These are phyloP conservation scores for Trametes sanguinea DNA, from an alignment of 768 basidiomycete genomes.

Conservation along the genomic window DNA sequence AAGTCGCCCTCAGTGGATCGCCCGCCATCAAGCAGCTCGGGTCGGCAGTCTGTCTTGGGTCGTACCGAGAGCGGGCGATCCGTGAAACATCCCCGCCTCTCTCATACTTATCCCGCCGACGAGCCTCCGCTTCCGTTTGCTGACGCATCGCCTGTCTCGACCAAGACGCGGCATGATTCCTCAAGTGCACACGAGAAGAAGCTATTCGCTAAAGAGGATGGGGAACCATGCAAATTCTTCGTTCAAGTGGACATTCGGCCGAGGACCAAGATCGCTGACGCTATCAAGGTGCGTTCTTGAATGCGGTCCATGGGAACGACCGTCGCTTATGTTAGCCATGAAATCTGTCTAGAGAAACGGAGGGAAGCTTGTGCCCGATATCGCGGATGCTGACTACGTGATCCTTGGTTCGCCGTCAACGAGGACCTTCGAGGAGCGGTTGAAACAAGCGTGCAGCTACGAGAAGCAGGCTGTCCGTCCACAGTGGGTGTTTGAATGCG, in stretches of 20 bases:
- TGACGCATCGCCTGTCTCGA: background rate
- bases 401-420: constrained; percentile 53
- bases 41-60: background rate
- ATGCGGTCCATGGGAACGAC: background rate
- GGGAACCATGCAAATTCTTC: constrained; percentile 54
- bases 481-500: constrained; percentile 24
- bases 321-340: background rate
- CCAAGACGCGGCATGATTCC: background rate
- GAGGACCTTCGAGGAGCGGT: constrained; percentile 51
- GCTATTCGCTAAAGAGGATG: constrained; percentile 48
- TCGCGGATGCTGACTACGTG: constrained; percentile 60
- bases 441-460: constrained; percentile 36
- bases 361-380: constrained; percentile 56
- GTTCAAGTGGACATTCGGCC: constrained; percentile 69
- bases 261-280: constrained; percentile 48
- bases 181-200: constrained; percentile 27
- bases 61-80: background rate
- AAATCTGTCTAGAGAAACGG: constrained; percentile 56
- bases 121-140: background rate
- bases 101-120: background rate
- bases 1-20: background rate
- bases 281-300: constrained; percentile 56
- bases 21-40: background rate
- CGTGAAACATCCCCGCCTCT: constrained; percentile 3
- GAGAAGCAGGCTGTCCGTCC: constrained; percentile 48